Evolutionary conservation across 1,284 basidiomycete species (phyloP), one percentile per base, ranked within the genome.

Genomic region (Sporisorium sorghi): DNA sequence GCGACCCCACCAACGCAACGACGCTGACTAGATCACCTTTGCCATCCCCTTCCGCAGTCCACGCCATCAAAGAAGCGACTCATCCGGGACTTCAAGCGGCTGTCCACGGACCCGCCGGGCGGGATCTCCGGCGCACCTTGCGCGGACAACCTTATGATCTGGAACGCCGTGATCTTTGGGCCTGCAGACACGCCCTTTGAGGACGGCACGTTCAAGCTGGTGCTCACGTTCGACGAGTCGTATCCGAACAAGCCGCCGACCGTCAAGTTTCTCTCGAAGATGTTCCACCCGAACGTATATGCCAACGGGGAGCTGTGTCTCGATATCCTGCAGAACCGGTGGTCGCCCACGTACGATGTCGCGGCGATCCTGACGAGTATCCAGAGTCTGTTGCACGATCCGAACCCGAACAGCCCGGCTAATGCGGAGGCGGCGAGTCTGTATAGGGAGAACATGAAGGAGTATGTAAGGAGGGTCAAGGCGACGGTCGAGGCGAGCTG

Each of bases 251-350:
- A 97, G 85, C 94, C 96, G 0, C 96, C 96, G 6, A 92, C 92
- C 2, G 96, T 98, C 79, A 95, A 96, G 84, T 99, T 99, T 87
- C 88, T 98, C 26, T 93, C 92, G 48, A 91, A 93, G 73, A 98
- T 97, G 95, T 98, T 98, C 87, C 96, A 99, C 85, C 96, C 96
- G 0, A 99, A 98, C 86, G 95, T 99, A 15, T 99, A 98, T 86
- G 93, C 93, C 55, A 97, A 97, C 80, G 96, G 96, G 69, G 96
- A 98, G 85, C 90, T 99, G 55, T 99, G 96, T 85, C 88, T 99
- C 49, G 96, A 98, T 85, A 99, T 98, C 80, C 88, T 99, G 35
- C 96, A 99, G 87, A 99, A 99, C 84, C 89, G 96, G 28, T 99
- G 96, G 96, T 93, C 91, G 30, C 96, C 96, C 7, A 98, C 96